A percentile compares a stretch with the other conserved stretches of the same genome.
Evolutionary conservation across 2,329 filamentous ascomycete genomes (phyloP).

Genomic region (Amauroascus niger): DNA sequence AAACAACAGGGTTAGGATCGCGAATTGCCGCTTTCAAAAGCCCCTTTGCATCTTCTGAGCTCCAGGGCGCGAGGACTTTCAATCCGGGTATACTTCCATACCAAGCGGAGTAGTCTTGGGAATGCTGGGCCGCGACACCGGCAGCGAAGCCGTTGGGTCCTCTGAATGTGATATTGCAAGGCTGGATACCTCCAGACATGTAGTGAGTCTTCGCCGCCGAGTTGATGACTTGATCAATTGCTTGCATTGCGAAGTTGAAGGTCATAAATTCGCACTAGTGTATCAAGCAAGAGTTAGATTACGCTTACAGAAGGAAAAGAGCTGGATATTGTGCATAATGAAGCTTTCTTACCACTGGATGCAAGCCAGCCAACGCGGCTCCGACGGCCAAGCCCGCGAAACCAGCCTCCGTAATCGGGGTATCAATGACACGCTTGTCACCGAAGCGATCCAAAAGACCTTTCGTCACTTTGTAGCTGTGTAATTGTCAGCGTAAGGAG

Average conservation of each 20-base stretch:
- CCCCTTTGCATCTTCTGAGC: conserved; percentile 95
- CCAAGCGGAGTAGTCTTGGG: conserved; percentile 97
- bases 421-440: conserved; percentile 95
- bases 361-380: conserved; percentile 85
- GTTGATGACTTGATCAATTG: conserved; percentile 99
- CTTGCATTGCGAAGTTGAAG: conserved; percentile 99
- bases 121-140: conserved; percentile 95
- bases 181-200: conserved; percentile 99
- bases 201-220: conserved; percentile 98
- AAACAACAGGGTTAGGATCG: conserved; percentile 92
- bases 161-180: conserved; percentile 99
- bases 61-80: conserved; percentile 95
- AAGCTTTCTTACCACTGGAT: conserved; percentile 66
- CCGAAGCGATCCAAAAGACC: conserved; percentile 94
- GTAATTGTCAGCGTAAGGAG: background rate
- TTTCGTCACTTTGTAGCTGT: conserved; percentile 95
- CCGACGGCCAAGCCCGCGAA: conserved; percentile 91
- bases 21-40: conserved; percentile 95
- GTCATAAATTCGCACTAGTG: conserved; percentile 98
- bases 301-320: background rate
- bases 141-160: conserved; percentile 96
- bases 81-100: conserved; percentile 96
- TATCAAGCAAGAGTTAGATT: background rate
- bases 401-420: conserved; percentile 93
- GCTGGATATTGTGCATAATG: conserved; percentile 21